phyloP scores from a whole-genome alignment of 495 filamentous ascomycete genomes.

The Thermothielavioides terrestris region DNA sequence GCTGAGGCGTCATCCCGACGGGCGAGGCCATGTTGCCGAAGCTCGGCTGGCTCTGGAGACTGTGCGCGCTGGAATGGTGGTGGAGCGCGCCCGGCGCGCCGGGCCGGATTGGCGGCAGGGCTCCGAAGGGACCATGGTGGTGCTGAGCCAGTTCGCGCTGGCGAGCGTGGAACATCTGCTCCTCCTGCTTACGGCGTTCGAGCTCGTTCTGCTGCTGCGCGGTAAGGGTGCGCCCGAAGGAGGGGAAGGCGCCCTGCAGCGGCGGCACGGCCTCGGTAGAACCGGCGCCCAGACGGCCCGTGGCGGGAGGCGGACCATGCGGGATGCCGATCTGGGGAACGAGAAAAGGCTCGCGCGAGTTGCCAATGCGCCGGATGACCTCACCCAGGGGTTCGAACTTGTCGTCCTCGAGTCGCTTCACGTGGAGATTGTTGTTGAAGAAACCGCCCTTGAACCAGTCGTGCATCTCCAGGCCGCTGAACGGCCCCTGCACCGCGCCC shows the following conservation, averaged over 20 bases:
- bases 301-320: slow-evolving; percentile 58
- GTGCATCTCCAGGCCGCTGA: slow-evolving; percentile 96
- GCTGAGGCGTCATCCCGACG: slow-evolving; percentile 63
- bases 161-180: slow-evolving; percentile 90
- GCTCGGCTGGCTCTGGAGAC: slow-evolving; percentile 90
- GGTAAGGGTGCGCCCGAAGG: slow-evolving; percentile 94
- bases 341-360: slow-evolving; percentile 93
- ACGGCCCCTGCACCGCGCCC: slow-evolving; percentile 85
- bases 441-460: slow-evolving; percentile 99
- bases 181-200: slow-evolving; percentile 92
- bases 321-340: slow-evolving; percentile 93
- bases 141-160: slow-evolving; percentile 69
- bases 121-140: slow-evolving; percentile 63
- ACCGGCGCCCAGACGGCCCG: slow-evolving; percentile 38
- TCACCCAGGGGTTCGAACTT: slow-evolving; percentile 97
- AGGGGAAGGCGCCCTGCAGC: slow-evolving; percentile 91
- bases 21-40: slow-evolving; percentile 90
- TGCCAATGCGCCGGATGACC: slow-evolving; percentile 90
- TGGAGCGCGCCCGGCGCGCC: slow-evolving; percentile 64
- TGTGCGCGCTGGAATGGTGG: slow-evolving; percentile 89
- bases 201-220: slow-evolving; percentile 96
- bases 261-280: slow-evolving; percentile 73
- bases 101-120: slow-evolving; percentile 55
- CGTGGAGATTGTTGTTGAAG: slow-evolving; percentile 86
- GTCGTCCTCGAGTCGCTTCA: slow-evolving; percentile 84